phyloP scores from a whole-genome alignment of 208 protist genomes.

The Lotmaria passim region DNA sequence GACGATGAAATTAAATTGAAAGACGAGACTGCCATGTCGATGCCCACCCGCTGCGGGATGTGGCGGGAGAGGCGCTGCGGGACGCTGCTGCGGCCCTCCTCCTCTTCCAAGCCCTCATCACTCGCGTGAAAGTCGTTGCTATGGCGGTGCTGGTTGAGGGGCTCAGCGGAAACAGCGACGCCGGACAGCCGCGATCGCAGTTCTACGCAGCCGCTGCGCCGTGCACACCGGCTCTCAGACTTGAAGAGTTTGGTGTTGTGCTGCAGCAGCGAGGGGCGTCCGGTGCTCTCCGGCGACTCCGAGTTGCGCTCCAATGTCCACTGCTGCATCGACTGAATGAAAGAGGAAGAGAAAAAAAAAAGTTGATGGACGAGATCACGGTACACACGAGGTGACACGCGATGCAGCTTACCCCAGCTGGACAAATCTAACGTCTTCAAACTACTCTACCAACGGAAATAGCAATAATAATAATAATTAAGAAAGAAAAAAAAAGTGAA shows the following conservation, averaged over 20 bases:
- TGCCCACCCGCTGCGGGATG: conserved; percentile 82
- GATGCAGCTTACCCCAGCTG: too few relatives aligned
- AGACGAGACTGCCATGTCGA: conserved; percentile 79
- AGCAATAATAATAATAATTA: neutral
- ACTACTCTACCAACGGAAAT: neutral
- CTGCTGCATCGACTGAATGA: conserved; percentile 26
- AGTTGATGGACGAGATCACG: neutral
- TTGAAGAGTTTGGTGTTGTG: conserved; percentile 23
- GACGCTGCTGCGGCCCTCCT: conserved; percentile 38
- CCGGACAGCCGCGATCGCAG: neutral
- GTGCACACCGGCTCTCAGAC: conserved; percentile 1
- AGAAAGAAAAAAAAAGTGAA: conserved; percentile 6
- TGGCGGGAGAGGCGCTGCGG: conserved; percentile 76
- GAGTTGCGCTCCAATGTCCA: conserved; percentile 34
- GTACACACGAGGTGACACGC: too few relatives aligned
- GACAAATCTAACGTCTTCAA: too few relatives aligned
- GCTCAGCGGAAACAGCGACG: neutral
- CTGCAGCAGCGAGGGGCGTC: conserved; percentile 15
- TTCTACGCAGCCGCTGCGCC: conserved; percentile 5
- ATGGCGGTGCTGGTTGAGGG: neutral
- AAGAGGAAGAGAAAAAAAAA: neutral
- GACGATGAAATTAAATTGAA: conserved; percentile 62
- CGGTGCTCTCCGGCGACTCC: conserved; percentile 39
- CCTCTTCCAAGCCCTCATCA: conserved; percentile 27
- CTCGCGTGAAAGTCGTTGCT: neutral